Evolutionary conservation across 140 eudicot genomes (phyloP), one percentile per base, ranked within the genome.

Genomic region (Anethum foeniculum): DNA sequence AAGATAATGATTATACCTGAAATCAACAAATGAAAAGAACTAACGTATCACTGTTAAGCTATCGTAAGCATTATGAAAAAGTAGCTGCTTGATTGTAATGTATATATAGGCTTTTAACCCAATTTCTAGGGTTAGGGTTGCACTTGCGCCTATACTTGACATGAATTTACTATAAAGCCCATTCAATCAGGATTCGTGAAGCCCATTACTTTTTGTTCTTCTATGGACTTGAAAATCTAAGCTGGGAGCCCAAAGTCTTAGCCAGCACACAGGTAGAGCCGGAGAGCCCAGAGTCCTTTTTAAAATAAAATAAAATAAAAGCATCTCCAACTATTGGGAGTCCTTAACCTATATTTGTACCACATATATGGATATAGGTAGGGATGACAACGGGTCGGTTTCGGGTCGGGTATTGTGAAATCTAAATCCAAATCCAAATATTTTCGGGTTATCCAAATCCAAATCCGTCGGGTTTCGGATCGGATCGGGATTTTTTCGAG

Each of bases 101-200:
- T 71, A 71, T 19, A 15, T 71, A 71, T 71, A 71, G 76, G 76
- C 76, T 39, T 34, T 16, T 7, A 7, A 71, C 6, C 14, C 28
- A 7, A 36, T 71, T 71, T 71, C 76, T 69, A 69, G 75, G 43
- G 75, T 69, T 69, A 30, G 75, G 75, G 75, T 69, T 69, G 69
- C 62, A 23, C 62, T 69, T 69, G 69, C 25, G 62, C 62, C 62
- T 49, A 18, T 49, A 4, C 56, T 49, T 49, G 5, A 52, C 2
- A 52, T 18, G n/a, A 52, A 18, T 0, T 52, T 52, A 52, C 25
- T 18, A 52, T 51, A 1, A 15, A 16, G 2, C 62, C 60, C 62
- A 6, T 54, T 9, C 4, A 60, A 9, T 21, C 28, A 19, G 65
- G 1, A 7, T 56, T 21, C 28, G 65, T 56, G 9, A 60, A 25